A percentile compares a stretch with the other conserved stretches of the same genome.
phyloP scores from a whole-genome alignment of 768 basidiomycete genomes.

The Calocybe indica region DNA sequence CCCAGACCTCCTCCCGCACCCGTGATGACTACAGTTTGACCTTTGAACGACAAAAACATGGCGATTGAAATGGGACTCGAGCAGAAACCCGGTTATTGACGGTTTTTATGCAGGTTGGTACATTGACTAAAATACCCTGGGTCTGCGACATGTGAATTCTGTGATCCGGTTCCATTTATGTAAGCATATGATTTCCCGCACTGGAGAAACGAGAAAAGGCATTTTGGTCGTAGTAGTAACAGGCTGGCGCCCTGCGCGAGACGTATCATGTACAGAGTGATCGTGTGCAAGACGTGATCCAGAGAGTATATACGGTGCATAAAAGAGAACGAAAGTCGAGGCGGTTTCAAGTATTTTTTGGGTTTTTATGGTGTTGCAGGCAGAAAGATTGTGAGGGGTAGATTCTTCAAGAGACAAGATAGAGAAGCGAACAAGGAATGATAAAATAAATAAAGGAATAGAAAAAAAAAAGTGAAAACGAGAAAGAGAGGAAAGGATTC shows the following conservation, averaged over 20 bases:
- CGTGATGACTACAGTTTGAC: conserved; percentile 90
- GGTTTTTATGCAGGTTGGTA: neutral
- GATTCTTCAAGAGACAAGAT: conserved; percentile 10
- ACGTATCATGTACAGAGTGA: conserved; percentile 27
- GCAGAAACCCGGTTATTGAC: too few species aligned
- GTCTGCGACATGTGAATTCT: conserved; percentile 14
- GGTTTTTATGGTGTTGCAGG: too few species aligned
- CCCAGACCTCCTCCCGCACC: conserved; percentile 96
- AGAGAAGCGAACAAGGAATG: conserved; percentile 10
- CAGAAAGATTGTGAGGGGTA: conserved; percentile 12
- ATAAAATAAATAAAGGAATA: conserved; percentile 6
- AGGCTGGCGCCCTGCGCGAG: conserved; percentile 25
- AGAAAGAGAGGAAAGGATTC: conserved; percentile 4
- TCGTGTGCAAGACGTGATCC: conserved; percentile 8
- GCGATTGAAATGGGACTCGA: neutral
- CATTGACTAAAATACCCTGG: conserved; percentile 13
- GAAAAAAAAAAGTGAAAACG: conserved; percentile 7
- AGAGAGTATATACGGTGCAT: conserved; percentile 7
- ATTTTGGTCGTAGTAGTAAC: conserved; percentile 18
- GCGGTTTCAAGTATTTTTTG: conserved; percentile 3
- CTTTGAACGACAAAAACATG: conserved; percentile 72
- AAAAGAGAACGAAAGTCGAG: conserved; percentile 12
- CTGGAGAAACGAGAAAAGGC: too few species aligned
- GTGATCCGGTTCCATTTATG: conserved; percentile 4
- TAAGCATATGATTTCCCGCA: neutral